Percentiles rank a stretch among this genome's conserved stretches.
Evolutionary conservation across 805 yeast species (phyloP).

Genomic region (Hanseniaspora taiwanica): DNA sequence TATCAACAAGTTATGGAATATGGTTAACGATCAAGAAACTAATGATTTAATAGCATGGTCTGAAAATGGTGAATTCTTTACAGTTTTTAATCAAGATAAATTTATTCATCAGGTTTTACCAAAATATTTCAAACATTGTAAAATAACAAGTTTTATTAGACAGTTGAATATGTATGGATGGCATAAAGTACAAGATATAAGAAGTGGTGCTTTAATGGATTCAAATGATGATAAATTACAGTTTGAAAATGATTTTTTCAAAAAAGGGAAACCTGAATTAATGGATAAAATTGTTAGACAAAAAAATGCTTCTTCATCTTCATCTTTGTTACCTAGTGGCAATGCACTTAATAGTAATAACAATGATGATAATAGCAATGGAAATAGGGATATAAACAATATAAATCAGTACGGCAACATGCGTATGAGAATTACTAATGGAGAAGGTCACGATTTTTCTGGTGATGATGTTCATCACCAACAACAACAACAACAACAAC

Average conservation of each 20-base stretch:
- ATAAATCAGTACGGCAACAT: no score
- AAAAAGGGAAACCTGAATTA: conserved; percentile 67
- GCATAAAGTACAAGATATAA: conserved; percentile 95
- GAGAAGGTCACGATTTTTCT: no score
- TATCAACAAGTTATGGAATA: conserved; percentile 86
- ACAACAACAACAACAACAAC: conserved; percentile 4
- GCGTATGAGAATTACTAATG: no score
- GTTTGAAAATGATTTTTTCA: conserved; percentile 72
- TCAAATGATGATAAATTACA: conserved; percentile 74
- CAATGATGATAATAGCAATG: neutral
- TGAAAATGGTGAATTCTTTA: conserved; percentile 72
- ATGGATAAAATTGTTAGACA: conserved; percentile 79
- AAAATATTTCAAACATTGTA: conserved; percentile 85
- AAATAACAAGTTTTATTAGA: conserved; percentile 90
- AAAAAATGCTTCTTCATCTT: conserved; percentile 28
- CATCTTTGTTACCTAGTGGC: no score
- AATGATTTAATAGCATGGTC: conserved; percentile 69
- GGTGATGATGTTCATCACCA: no score
- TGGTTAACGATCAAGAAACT: conserved; percentile 77
- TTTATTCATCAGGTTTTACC: conserved; percentile 82
- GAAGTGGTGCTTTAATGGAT: conserved; percentile 50
- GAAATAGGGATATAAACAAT: neutral
- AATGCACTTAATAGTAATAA: neutral
- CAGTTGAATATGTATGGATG: conserved; percentile 98
- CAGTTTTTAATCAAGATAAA: conserved; percentile 57